Conservation (phyloP, 176 grass and related monocot genomes). For the Poa annua region DNA sequence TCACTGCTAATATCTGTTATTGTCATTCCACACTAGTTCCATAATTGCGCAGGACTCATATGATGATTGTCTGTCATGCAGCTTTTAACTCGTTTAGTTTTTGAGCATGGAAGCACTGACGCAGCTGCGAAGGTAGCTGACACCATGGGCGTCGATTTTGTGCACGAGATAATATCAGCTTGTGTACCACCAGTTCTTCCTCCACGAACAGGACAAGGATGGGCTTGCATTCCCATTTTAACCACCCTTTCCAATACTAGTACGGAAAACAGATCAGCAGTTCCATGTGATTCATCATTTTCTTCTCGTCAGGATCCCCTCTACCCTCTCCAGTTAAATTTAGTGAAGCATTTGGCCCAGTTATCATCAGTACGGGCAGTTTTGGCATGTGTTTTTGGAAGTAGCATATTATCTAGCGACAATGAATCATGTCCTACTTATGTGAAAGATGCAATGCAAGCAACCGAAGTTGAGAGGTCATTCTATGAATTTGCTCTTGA, state of each 20-base stretch:
- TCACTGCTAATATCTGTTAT: constrained; percentile 14
- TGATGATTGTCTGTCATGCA: constrained; percentile 49
- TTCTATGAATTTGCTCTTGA: constrained; percentile 98
- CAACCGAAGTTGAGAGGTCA: constrained; percentile 72
- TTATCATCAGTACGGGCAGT: constrained; percentile 91
- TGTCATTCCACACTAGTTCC: constrained; percentile 22
- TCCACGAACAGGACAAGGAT: constrained; percentile 82
- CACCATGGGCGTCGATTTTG: constrained; percentile 92
- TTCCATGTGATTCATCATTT: constrained; percentile 51
- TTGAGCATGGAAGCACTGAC: constrained; percentile 89
- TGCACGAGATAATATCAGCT: constrained; percentile 90
- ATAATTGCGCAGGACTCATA: constrained; percentile 22
- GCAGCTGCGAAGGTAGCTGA: constrained; percentile 91
- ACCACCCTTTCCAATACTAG: constrained; percentile 50
- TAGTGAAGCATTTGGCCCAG: constrained; percentile 84
- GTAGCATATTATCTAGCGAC: constrained; percentile 76
- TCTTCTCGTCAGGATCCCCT: constrained; percentile 62
- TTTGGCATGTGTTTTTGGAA: constrained; percentile 94
- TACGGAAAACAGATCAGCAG: constrained; percentile 51
- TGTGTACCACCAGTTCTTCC: constrained; percentile 96
- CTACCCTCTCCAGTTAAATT: constrained; percentile 86
- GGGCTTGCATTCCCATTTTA: constrained; percentile 91
- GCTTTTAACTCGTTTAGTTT: constrained; percentile 94
- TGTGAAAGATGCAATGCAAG: constrained; percentile 54
- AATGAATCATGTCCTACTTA: constrained; percentile 62